Conservation (phyloP, 2,329 filamentous ascomycete genomes). For the Thelonectria blattea region DNA sequence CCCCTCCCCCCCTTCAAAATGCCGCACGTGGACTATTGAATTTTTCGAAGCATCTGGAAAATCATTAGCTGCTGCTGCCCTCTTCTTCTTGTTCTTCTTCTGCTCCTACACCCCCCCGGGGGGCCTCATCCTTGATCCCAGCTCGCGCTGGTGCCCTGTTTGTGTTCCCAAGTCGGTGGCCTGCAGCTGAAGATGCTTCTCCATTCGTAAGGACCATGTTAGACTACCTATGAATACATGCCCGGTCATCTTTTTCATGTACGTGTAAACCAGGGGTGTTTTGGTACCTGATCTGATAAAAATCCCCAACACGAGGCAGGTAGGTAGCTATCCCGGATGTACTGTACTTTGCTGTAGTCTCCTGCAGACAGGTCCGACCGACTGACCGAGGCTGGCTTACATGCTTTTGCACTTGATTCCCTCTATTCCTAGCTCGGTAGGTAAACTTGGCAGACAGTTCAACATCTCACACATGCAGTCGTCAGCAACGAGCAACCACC, state of each 20-base stretch:
- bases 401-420: background rate
- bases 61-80: background rate
- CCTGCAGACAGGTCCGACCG: too few species aligned
- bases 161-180: conserved; percentile 11
- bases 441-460: background rate
- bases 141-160: background rate
- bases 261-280: conserved; percentile 13
- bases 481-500: too few species aligned
- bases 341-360: too few species aligned
- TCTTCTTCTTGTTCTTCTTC: background rate
- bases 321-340: too few species aligned
- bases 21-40: conserved; percentile 5
- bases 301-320: background rate
- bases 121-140: conserved; percentile 5
- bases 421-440: background rate
- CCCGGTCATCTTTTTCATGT: background rate
- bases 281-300: background rate
- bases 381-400: conserved; percentile 11
- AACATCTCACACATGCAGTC: too few species aligned
- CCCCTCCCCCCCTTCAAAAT: conserved; percentile 4
- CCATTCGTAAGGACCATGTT: background rate
- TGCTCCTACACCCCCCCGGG: too few species aligned
- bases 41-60: conserved; percentile 10
- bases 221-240: background rate
- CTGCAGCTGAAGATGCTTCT: conserved; percentile 9